Percentiles rank a stretch among this genome's conserved stretches.
These are phyloP conservation scores for Exophiala phaeomuriformis DNA, from an alignment of 2,329 filamentous ascomycete species.

Conservation along the genomic window DNA sequence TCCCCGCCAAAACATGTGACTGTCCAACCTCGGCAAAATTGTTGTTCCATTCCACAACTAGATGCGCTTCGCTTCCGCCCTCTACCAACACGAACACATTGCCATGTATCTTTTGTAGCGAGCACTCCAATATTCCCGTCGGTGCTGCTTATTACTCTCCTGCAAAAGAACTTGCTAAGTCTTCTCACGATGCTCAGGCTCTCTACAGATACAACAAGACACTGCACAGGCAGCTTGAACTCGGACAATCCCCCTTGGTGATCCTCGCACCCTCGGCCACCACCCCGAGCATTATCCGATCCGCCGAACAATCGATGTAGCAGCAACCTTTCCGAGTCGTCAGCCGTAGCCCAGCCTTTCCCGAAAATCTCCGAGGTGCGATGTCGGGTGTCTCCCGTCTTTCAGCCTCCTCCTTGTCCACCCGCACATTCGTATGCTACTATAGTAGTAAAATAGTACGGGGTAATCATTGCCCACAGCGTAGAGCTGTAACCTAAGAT, in stretches of 20 bases:
- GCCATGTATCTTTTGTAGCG: too few species aligned
- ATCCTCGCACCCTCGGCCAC: not conserved
- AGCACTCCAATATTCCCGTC: too few species aligned
- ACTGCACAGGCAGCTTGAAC: too few species aligned
- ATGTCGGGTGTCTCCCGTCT: not conserved
- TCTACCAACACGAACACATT: not conserved
- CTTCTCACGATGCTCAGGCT: too few species aligned
- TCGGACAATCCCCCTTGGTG: not conserved
- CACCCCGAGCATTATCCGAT: conserved; percentile 5
- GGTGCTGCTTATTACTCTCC: too few species aligned
- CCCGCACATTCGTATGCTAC: too few species aligned
- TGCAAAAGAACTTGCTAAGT: too few species aligned
- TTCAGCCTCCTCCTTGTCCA: not conserved
- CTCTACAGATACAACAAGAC: too few species aligned
- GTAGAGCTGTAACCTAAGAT: too few species aligned
- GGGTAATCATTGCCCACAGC: too few species aligned
- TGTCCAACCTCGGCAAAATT: not conserved
- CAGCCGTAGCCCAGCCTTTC: not conserved
- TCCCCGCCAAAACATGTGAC: not conserved
- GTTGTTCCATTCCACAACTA: not conserved
- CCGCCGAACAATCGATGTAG: not conserved
- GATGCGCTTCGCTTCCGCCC: not conserved
- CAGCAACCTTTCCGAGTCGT: not conserved
- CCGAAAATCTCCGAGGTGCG: conserved; percentile 1
- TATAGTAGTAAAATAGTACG: too few species aligned